Evolutionary conservation across 805 yeast genomes (phyloP).

Genomic region (Metschnikowia lunata): DNA sequence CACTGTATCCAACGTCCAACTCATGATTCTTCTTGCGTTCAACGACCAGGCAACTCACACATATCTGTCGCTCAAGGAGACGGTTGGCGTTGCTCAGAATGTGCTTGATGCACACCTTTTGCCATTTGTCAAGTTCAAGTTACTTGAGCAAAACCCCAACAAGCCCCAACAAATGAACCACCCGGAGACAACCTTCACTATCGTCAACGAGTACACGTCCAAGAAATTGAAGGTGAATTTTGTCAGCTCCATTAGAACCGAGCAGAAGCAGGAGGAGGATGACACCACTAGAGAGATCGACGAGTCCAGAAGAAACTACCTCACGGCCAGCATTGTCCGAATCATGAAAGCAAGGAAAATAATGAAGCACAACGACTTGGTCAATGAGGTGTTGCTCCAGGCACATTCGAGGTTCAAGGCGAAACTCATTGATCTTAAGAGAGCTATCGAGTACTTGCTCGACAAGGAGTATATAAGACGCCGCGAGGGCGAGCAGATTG

Average conservation of each 20-base stretch:
- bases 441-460: constrained; percentile 77
- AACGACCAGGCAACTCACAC: constrained; percentile 64
- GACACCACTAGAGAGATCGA: constrained; percentile 77
- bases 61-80: constrained; percentile 54
- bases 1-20: constrained; percentile 79
- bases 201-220: constrained; percentile 79
- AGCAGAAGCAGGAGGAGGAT: constrained; percentile 63
- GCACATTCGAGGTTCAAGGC: constrained; percentile 82
- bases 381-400: constrained; percentile 85
- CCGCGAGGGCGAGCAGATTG: constrained; percentile 67
- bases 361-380: constrained; percentile 71
- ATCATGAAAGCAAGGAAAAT: constrained; percentile 92
- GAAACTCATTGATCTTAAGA: constrained; percentile 78
- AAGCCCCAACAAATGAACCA: constrained; percentile 47
- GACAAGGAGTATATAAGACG: constrained; percentile 84
- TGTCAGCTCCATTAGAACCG: constrained; percentile 54
- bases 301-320: constrained; percentile 77
- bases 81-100: constrained; percentile 63
- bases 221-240: constrained; percentile 82
- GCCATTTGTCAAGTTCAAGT: constrained; percentile 75
- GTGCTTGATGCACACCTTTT: constrained; percentile 70
- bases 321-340: constrained; percentile 92
- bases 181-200: constrained; percentile 54
- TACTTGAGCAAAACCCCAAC: constrained; percentile 63
- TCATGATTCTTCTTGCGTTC: constrained; percentile 80